Conservation (phyloP, 1,139 yeast genomes). For the Debaryomyces robertsiae region DNA sequence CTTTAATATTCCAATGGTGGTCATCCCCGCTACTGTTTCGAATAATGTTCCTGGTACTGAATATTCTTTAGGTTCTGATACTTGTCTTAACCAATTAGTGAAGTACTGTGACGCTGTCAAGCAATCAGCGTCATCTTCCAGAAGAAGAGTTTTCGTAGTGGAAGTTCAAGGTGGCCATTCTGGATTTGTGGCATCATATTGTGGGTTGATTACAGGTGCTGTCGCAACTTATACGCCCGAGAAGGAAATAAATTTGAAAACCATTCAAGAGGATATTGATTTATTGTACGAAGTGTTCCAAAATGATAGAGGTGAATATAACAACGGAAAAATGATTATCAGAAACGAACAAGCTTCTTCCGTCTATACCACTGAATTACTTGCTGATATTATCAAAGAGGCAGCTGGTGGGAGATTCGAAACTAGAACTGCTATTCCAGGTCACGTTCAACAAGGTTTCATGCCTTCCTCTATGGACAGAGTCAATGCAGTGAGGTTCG, state of each 20-base stretch:
- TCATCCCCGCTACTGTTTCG: slow-evolving; percentile 94
- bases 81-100: slow-evolving; percentile 88
- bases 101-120: slow-evolving; percentile 93
- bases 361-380: slow-evolving; percentile 64
- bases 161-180: slow-evolving; percentile 98
- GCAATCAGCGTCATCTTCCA: slow-evolving; percentile 91
- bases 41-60: slow-evolving; percentile 98
- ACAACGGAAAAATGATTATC: slow-evolving; percentile 74
- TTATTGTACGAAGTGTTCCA: slow-evolving; percentile 69
- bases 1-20: slow-evolving; percentile 90
- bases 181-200: slow-evolving; percentile 87
- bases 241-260: slow-evolving; percentile 70
- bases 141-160: slow-evolving; percentile 93
- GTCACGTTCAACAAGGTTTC: slow-evolving; percentile 84
- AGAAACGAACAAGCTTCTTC: slow-evolving; percentile 71
- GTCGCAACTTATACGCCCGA: slow-evolving; percentile 94
- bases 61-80: slow-evolving; percentile 90
- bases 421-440: slow-evolving; percentile 77
- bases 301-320: slow-evolving; percentile 75
- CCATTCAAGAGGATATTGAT: slow-evolving; percentile 75
- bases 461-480: slow-evolving; percentile 81
- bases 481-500: slow-evolving; percentile 68
- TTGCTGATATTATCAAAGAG: slow-evolving; percentile 69
- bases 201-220: slow-evolving; percentile 91
- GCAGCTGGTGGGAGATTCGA: slow-evolving; percentile 69